phyloP scores from a whole-genome alignment of 495 filamentous ascomycete genomes.

The Hyphodiscus hymeniophilus region DNA sequence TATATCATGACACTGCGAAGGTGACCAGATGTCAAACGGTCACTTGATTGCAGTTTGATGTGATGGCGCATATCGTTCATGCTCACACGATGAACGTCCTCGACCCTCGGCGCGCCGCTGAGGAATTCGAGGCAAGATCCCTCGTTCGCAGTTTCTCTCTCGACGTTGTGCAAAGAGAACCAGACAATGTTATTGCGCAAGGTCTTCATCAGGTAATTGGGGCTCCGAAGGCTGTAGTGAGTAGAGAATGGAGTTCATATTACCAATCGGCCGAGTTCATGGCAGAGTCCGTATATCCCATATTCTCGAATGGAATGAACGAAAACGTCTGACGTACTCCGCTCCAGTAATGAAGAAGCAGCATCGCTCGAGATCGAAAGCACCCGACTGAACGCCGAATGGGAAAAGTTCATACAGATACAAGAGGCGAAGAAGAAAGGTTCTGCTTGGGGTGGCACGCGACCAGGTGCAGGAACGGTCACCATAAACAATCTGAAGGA shows the following conservation, averaged over 20 bases:
- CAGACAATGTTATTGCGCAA: neutral
- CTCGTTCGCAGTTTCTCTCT: neutral
- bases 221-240: neutral
- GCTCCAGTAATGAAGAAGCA: neutral
- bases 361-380: neutral
- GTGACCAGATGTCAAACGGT: neutral
- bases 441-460: no score
- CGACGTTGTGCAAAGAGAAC: neutral
- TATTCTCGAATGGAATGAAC: neutral
- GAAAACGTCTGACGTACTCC: neutral
- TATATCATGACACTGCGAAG: no score
- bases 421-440: no score
- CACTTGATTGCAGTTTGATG: no score
- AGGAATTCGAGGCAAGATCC: neutral
- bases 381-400: neutral
- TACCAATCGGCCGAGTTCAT: neutral
- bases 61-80: neutral
- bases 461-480: no score
- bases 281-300: neutral
- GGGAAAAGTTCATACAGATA: neutral
- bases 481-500: neutral
- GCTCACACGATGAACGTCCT: neutral
- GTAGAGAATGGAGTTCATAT: conserved; percentile 1
- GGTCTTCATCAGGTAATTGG: neutral
- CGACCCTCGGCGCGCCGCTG: neutral